Conservation (phyloP, 192 early-diverging fungal species). For the Linnemannia elongata region DNA sequence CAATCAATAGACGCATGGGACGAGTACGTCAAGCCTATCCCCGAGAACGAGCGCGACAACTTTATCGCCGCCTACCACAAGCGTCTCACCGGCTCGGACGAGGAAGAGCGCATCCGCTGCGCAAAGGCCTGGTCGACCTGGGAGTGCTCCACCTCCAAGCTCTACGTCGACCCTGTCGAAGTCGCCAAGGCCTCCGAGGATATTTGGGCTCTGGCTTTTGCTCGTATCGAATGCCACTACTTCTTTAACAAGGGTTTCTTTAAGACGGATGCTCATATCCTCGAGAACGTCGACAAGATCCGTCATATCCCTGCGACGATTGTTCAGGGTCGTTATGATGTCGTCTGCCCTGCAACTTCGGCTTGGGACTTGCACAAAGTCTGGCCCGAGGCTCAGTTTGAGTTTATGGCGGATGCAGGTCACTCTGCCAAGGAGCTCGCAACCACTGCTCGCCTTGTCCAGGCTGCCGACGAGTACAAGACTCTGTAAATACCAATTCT, state of each 20-base stretch:
- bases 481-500: slow-evolving; percentile 32
- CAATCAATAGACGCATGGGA: slow-evolving; percentile 64
- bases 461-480: slow-evolving; percentile 73
- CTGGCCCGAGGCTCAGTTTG: slow-evolving; percentile 78
- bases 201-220: slow-evolving; percentile 75
- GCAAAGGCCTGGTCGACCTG: slow-evolving; percentile 68
- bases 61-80: slow-evolving; percentile 76
- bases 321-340: slow-evolving; percentile 63
- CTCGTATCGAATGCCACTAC: slow-evolving; percentile 77
- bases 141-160: slow-evolving; percentile 70
- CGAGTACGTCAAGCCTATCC: slow-evolving; percentile 69
- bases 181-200: slow-evolving; percentile 71
- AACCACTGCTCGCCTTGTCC: slow-evolving; percentile 65
- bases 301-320: slow-evolving; percentile 74
- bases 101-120: slow-evolving; percentile 60
- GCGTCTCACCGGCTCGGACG: slow-evolving; percentile 68
- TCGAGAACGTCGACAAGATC: slow-evolving; percentile 77
- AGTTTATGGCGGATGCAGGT: slow-evolving; percentile 72
- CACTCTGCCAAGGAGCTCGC: slow-evolving; percentile 74
- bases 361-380: slow-evolving; percentile 59
- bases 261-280: slow-evolving; percentile 66
- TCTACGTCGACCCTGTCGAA: slow-evolving; percentile 66
- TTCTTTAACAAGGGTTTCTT: slow-evolving; percentile 84
- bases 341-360: slow-evolving; percentile 51
- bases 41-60: slow-evolving; percentile 71